Percentiles rank a stretch among this genome's conserved stretches.
These are phyloP conservation scores for Trypanosoma platydactyli DNA, from an alignment of 208 protist species.

Conservation along the genomic window DNA sequence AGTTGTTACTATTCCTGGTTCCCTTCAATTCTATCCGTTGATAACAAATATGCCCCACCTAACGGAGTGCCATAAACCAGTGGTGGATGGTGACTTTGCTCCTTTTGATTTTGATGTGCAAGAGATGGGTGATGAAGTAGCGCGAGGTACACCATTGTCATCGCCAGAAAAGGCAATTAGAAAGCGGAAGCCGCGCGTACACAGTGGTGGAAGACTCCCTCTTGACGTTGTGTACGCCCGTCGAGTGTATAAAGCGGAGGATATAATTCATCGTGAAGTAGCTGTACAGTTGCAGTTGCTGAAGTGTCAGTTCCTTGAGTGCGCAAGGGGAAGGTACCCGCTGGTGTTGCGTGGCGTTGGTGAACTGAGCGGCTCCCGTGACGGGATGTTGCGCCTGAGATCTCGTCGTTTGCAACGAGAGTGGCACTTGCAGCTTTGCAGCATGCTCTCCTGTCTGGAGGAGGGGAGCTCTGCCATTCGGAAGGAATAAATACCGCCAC, in stretches of 20 bases:
- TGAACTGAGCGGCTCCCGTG: conserved; percentile 1
- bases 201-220: background rate
- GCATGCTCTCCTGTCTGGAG: conserved; percentile 20
- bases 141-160: background rate
- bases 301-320: conserved; percentile 3
- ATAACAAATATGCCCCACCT: conserved; percentile 20
- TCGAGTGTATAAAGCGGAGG: conserved; percentile 10
- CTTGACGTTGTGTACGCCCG: conserved; percentile 1
- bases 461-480: conserved; percentile 16
- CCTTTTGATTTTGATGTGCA: conserved; percentile 1
- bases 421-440: conserved; percentile 21
- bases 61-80: conserved; percentile 11
- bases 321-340: conserved; percentile 13
- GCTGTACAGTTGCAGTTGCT: conserved; percentile 21
- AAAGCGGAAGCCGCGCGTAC: background rate
- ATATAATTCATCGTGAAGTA: conserved; percentile 7
- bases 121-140: background rate
- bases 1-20: conserved; percentile 5
- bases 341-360: conserved; percentile 19
- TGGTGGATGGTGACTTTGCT: background rate
- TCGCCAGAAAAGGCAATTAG: background rate
- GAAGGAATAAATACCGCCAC: conserved; percentile 7
- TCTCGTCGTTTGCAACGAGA: conserved; percentile 18
- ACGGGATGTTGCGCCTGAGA: conserved; percentile 9
- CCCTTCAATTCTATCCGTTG: conserved; percentile 23